Evolutionary conservation across 1,284 basidiomycete species (phyloP), one percentile per base, ranked within the genome.

Genomic region (Ustilago vetiveriae): DNA sequence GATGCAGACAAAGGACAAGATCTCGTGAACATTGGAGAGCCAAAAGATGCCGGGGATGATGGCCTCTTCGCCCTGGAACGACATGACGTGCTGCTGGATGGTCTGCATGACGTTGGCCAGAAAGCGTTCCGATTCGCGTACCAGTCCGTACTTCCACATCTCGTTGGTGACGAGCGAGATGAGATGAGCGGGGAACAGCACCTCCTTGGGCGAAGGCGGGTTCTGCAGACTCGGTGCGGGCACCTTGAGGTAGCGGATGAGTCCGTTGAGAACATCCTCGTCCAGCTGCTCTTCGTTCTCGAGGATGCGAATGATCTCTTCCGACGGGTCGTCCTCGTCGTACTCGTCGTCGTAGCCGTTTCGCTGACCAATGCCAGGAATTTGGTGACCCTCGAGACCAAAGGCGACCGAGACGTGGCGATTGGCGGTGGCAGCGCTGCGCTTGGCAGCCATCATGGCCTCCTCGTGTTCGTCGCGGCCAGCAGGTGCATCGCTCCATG

Each of bases 101-200:
- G 90, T 92, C 83, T 98, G 94, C 95, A 98, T 98, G 55, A 98
- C 92, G 79, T 97, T 98, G 35, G 96, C 96, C 60, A 99, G 86
- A 88, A 98, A 98, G 33, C 94, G 87, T 83, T 98, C 96, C 83
- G 93, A 96, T 83, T 98, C 95, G 23, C 90, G 87, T 74, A 98
- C 97, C 77, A 99, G 88, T 24, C 94, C 94, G 78, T 97, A 93
- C 84, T 98, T 98, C 96, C 96, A 99, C 95, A 98, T 98, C 84
- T 98, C 96, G 83, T 98, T 99, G 19, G 94, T 96, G 60, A 97
- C 90, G 45, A 98, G 85, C 77, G 91, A 93, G 84, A 98, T 98
- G 59, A 99, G 88, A 83, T 98, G 98, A n/a, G 96, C 95, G 5
- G 96, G 96, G 90, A 98, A 99, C 37, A 99, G 86, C 51, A 98